Conservation (phyloP, 805 yeast species). For the Saturnispora halmiae region DNA sequence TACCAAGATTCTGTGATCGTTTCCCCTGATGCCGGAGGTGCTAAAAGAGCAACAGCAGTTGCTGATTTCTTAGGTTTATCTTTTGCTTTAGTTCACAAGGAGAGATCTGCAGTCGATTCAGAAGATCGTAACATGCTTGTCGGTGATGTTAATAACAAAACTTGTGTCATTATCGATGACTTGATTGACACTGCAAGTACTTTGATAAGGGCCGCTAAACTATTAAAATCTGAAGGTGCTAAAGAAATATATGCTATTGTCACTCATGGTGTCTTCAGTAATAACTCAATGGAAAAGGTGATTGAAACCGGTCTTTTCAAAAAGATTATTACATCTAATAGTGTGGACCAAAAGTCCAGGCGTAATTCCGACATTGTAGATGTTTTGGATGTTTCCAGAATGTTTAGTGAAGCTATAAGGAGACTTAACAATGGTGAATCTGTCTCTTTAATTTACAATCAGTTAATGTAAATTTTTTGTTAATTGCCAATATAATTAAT, state of each 20-base stretch:
- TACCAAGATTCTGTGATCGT: constrained; percentile 82
- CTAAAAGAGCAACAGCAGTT: constrained; percentile 88
- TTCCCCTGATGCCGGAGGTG: constrained; percentile 99
- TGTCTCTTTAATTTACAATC: constrained; percentile 87
- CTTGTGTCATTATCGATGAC: constrained; percentile 89
- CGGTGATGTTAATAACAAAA: constrained; percentile 83
- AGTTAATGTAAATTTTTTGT: constrained; percentile 51
- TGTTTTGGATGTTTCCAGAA: constrained; percentile 77
- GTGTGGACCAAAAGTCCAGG: constrained; percentile 73
- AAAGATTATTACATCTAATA: constrained; percentile 78
- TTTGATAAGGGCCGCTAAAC: constrained; percentile 81
- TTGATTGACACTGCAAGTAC: constrained; percentile 91
- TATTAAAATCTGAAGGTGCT: constrained; percentile 91
- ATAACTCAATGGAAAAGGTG: constrained; percentile 76
- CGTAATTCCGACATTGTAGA: constrained; percentile 44
- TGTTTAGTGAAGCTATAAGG: constrained; percentile 91
- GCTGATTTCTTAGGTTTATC: constrained; percentile 86
- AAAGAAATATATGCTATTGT: constrained; percentile 74
- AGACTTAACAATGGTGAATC: constrained; percentile 96
- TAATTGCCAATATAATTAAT: too few species aligned
- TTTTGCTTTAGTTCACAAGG: constrained; percentile 94
- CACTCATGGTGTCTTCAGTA: constrained; percentile 89
- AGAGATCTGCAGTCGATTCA: constrained; percentile 41
- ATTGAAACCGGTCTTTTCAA: constrained; percentile 57
- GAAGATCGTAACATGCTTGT: constrained; percentile 77